Base-by-base conservation (phyloP, 768 basidiomycete species). In the Psilocybe cubensis region DNA sequence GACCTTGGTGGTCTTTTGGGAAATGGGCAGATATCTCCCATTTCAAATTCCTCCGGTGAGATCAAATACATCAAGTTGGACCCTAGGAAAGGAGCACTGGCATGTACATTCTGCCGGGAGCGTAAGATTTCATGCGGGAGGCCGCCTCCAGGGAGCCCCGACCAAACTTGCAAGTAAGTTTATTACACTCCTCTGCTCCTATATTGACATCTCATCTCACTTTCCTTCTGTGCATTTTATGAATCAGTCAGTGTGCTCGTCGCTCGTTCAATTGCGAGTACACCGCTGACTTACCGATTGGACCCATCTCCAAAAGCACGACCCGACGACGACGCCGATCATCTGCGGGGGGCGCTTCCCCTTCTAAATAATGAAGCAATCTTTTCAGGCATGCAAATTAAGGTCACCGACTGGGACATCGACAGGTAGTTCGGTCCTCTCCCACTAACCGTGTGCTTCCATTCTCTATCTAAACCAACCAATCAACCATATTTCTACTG, bases 101-200 rank as follows among this genome's bases (percentile, higher is more conserved):
- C 76, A 6, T 78, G 77, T 54, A 64, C 72, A 12, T 78, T 78
- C 55, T 78, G 77, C 56, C 64, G 76, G 18, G 75, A 76, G 54
- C 72, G 77, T 24, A 78, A 78, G 68, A 77, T 78, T 43, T 75
- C 75, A 1, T 78, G 77, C 57, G 73, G 70, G 3, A 63, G 72
- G 1, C 73, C 73, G 2, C 60, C 75, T 1, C 67, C 71, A 1
- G 78, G 73, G 2, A 55, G 71, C 53, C 65, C 70, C 17, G 79
- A 82, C 62, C 74, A 70, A 42, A 76, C 79, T 0, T 82, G 81
- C 81, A 81, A 82, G 81, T 82, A 59, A 68, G 81, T 57, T 79
- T 79, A 4, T 27, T 12, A 12, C 17, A 2, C 27, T 44, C 20
- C 20, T 28, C 3, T 24, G 21, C 11, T 24, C 4, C 20, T 43